Base-by-base conservation (phyloP, 2,329 filamentous ascomycete genomes). In the Diaporthe vexans region DNA sequence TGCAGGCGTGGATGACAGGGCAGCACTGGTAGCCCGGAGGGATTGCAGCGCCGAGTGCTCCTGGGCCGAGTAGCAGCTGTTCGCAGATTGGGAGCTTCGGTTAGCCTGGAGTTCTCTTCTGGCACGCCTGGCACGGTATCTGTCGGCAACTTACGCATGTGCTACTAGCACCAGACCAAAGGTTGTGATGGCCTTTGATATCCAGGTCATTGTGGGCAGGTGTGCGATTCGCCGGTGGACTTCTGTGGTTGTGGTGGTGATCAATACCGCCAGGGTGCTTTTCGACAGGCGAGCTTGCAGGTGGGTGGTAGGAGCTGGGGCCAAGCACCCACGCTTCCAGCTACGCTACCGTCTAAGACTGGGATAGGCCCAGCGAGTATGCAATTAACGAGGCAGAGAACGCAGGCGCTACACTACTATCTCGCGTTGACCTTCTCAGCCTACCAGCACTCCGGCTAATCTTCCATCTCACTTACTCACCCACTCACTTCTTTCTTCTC, bases 51-150 rank as follows among this genome's bases (percentile, higher is more conserved):
- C 88, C 9, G 94, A 93, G 85, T 98, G 94, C 85, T 99, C 97
- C 84, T 98, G 94, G 61, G 95, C 95, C 69, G 97, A 99, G 85
- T 98, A 99, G 85, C 95, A 97, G 77, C 97, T 99, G 81, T 71
- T 71, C 17, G 63, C 33, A 43, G 48, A 37, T 73, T 51, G 70
- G 63, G 33, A 61, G 76, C 11, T 21, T 24, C n/a, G 17, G 48
- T 81, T 71, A 80, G 75, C 54, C 67, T 40, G 52, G 37, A 51
- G 4, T 48, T 48, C 19, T n/a, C 57, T 61, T 4, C 24, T 29
- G 57, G 67, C 37, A 17, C 54, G 48, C 37, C 51, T 43, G 63
- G 48, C 73, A 75, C 48, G 71, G 52, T 67, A 82, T 26, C 35
- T 17, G 37, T n/a, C 26, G 29, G 11, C 24, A 26, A 68, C 94